Evolutionary conservation across 768 basidiomycete genomes (phyloP).

Genomic region (Podaxis pistillaris): DNA sequence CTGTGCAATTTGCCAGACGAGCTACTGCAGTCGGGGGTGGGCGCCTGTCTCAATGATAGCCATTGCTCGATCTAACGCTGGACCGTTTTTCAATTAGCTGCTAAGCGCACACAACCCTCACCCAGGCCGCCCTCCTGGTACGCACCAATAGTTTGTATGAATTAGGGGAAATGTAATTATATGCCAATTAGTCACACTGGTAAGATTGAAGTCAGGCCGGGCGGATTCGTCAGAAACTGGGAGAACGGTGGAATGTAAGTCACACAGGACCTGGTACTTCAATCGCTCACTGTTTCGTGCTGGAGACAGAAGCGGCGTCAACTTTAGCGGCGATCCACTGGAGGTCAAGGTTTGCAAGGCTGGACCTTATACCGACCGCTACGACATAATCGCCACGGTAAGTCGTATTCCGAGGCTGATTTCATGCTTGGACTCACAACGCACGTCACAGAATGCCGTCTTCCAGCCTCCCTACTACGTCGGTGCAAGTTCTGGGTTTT

Average conservation of each 20-base stretch:
- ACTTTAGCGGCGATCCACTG: slow-evolving; percentile 29
- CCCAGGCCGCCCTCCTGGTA: slow-evolving; percentile 21
- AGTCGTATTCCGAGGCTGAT: slow-evolving; percentile 14
- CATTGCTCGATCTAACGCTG: not conserved
- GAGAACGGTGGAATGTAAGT: slow-evolving; percentile 26
- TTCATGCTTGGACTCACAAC: not conserved
- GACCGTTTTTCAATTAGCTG: not conserved
- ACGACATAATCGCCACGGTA: slow-evolving; percentile 38
- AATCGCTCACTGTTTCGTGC: not conserved
- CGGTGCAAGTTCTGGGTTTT: slow-evolving; percentile 28
- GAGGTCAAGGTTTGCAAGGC: slow-evolving; percentile 30
- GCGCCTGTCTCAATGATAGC: not conserved
- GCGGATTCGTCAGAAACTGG: slow-evolving; percentile 33
- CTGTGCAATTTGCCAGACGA: slow-evolving; percentile 17
- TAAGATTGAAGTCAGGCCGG: slow-evolving; percentile 33
- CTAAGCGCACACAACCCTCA: not conserved
- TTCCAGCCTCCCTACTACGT: slow-evolving; percentile 38
- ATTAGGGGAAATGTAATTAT: not conserved
- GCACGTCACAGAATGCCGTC: slow-evolving; percentile 33
- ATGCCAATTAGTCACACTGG: slow-evolving; percentile 28
- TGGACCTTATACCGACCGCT: slow-evolving; percentile 19
- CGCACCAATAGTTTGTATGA: not conserved
- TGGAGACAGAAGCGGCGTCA: slow-evolving; percentile 32
- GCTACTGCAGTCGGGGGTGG: not conserved
- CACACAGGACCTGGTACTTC: not conserved